Evolutionary conservation across 139 green algal genomes (phyloP), one percentile per base, ranked within the genome.

Genomic region (Coccomyxa sp.): DNA sequence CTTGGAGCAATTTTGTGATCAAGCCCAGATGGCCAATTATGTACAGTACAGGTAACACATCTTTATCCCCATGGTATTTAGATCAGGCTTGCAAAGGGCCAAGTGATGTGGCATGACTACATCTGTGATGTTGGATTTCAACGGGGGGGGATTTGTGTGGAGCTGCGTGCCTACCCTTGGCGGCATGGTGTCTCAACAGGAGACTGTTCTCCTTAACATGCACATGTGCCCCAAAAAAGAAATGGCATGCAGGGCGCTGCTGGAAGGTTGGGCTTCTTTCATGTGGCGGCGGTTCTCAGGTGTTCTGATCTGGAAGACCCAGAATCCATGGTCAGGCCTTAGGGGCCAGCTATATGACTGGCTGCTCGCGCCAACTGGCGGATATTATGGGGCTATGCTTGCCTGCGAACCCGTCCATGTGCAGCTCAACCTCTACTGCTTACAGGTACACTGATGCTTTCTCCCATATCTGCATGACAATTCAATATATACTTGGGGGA

Each of bases 261-360:
- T 74, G 34, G 69, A 74, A 34, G 69, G 69, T 12, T 74, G 69
- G 69, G 69, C 12, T 0, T 39, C 24, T 24, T 9, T 12, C 34
- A 74, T 74, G 69, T 74, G 69, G 69, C 33, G 29, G 3, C 69
- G 34, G 1, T 74, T 39, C 69, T 50, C 33, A 14, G 69, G 69
- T 8, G 34, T 74, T 33, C 33, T 74, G 69, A 8, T 74, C 33
- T 74, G 69, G 69, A 74, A 74, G 69, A 74, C 69, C 9, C 69
- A 74, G 69, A 74, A 74, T 34, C 69, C 69, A 10, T 74, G 69
- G 69, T 33, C 69, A 24, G 69, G 69, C 34, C 69, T 74, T 9
- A 16, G 69, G 14, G 69, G 69, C 2, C 69, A 74, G 69, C 33
- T 74, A 34, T 74, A 74, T 34, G 69, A 74, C 34, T 74, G 69